phyloP scores from a whole-genome alignment of 345 rosid genomes.

The Conringia planisiliqua region DNA sequence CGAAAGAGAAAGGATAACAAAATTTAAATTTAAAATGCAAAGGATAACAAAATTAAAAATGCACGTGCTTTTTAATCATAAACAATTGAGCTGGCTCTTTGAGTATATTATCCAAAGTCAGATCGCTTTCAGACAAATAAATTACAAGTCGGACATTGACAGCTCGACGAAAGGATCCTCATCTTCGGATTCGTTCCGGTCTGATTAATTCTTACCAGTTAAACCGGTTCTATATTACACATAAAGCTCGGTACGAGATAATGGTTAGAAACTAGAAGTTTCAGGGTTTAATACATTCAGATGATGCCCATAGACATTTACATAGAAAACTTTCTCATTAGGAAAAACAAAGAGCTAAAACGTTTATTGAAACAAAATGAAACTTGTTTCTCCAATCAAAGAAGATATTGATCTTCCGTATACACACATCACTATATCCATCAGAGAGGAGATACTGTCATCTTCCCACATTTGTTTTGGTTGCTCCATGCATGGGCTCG shows the following conservation, averaged over 20 bases:
- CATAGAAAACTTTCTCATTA: too few species aligned
- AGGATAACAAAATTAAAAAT: neutral
- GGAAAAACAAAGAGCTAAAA: too few species aligned
- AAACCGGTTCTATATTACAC: neutral
- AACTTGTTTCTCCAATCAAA: too few species aligned
- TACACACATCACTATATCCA: too few species aligned
- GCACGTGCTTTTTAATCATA: conserved; percentile 13
- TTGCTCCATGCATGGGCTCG: too few species aligned
- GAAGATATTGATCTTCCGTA: too few species aligned
- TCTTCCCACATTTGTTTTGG: too few species aligned
- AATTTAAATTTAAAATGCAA: neutral
- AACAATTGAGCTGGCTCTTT: conserved; percentile 13
- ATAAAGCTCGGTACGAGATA: too few species aligned
- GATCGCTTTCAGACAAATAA: conserved; percentile 24
- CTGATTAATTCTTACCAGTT: neutral
- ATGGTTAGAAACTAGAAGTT: too few species aligned
- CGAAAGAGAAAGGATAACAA: neutral
- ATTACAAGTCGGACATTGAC: conserved; percentile 10
- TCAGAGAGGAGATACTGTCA: too few species aligned
- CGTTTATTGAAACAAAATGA: too few species aligned
- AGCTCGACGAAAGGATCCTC: conserved; percentile 11
- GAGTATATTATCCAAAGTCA: conserved; percentile 12
- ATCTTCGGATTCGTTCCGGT: conserved; percentile 20
- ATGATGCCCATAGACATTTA: too few species aligned
- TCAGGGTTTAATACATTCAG: neutral